Evolutionary conservation across 345 rosid genomes (phyloP).

Genomic region (Combretum micranthum): DNA sequence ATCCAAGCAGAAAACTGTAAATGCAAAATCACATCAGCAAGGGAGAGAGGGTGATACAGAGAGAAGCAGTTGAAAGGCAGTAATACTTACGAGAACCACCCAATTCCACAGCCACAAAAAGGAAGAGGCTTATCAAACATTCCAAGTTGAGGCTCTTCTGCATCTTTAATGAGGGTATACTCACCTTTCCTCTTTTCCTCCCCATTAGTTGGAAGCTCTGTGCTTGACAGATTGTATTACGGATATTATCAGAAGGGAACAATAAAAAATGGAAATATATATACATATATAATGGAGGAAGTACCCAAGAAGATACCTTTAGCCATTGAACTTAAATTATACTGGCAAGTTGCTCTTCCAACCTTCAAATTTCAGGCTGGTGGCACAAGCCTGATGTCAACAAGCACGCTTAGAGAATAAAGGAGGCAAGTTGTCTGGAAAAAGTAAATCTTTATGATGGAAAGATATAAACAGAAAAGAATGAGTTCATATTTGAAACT

Average conservation of each 20-base stretch:
- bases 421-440: too few species aligned
- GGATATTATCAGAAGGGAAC: neutral
- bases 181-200: slow-evolving; percentile 38
- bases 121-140: slow-evolving; percentile 83
- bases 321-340: too few species aligned
- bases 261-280: neutral
- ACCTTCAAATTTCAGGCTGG: too few species aligned
- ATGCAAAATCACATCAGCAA: slow-evolving; percentile 2
- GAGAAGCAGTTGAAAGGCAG: neutral
- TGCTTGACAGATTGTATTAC: slow-evolving; percentile 11
- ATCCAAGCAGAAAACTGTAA: slow-evolving; percentile 74
- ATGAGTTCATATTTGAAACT: too few species aligned
- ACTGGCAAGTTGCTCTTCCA: too few species aligned
- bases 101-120: slow-evolving; percentile 90
- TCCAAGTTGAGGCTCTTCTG: slow-evolving; percentile 47
- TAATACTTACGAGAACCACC: slow-evolving; percentile 81
- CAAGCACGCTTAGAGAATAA: too few species aligned
- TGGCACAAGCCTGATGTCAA: too few species aligned
- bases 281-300: neutral
- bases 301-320: too few species aligned
- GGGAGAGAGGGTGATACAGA: neutral
- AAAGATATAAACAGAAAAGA: too few species aligned
- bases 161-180: slow-evolving; percentile 41
- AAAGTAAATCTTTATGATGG: too few species aligned
- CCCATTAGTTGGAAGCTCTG: slow-evolving; percentile 28